phyloP scores from a whole-genome alignment of 1,284 basidiomycete genomes.

The Singerocomus rubriflavus region DNA sequence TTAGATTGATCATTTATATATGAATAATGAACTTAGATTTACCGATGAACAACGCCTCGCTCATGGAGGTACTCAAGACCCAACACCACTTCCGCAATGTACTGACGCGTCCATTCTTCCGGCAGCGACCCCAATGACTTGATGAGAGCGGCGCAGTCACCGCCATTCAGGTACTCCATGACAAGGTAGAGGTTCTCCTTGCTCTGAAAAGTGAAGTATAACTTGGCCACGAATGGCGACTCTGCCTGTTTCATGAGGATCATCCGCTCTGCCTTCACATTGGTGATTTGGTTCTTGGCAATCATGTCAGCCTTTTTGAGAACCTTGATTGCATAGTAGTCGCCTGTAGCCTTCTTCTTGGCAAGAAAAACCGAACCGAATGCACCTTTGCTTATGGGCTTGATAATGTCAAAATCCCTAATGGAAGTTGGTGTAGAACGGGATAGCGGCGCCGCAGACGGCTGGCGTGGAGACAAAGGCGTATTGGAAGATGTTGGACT shows the following conservation, averaged over 20 bases:
- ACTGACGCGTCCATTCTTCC: slow-evolving; percentile 96
- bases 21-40: slow-evolving; percentile 30
- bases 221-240: slow-evolving; percentile 98
- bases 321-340: slow-evolving; percentile 99
- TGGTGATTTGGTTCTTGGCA: slow-evolving; percentile 99
- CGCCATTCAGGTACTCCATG: slow-evolving; percentile 98
- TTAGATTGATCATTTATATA: slow-evolving; percentile 5
- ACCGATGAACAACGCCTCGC: slow-evolving; percentile 96
- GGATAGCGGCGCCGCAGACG: slow-evolving; percentile 73
- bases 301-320: slow-evolving; percentile 99
- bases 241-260: slow-evolving; percentile 99
- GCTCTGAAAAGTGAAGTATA: slow-evolving; percentile 99
- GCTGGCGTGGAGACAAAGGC: slow-evolving; percentile 87
- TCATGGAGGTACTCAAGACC: slow-evolving; percentile 95
- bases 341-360: slow-evolving; percentile 96
- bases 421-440: slow-evolving; percentile 88
- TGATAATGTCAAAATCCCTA: slow-evolving; percentile 99
- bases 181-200: slow-evolving; percentile 97
- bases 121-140: slow-evolving; percentile 92
- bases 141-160: slow-evolving; percentile 95
- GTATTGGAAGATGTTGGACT: slow-evolving; percentile 52
- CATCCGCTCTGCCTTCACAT: slow-evolving; percentile 99
- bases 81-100: slow-evolving; percentile 93
- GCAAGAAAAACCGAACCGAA: slow-evolving; percentile 98
- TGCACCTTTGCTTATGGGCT: slow-evolving; percentile 98